Evolutionary conservation across 208 protist genomes (phyloP), one percentile per base, ranked within the genome.

Genomic region (Trypanosoma lewisi): DNA sequence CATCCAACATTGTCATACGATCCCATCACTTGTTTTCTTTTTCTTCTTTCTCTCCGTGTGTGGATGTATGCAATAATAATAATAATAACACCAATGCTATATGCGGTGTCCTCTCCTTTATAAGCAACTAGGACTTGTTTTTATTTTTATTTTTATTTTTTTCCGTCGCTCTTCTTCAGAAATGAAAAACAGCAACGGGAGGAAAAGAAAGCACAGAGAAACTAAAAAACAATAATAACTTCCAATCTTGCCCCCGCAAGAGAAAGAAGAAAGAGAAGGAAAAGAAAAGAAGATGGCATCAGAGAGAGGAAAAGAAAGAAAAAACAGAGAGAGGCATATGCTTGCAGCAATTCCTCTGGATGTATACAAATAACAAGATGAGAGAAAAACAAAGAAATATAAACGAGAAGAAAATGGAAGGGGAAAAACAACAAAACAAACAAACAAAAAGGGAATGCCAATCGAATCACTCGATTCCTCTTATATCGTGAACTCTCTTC

Each of bases 1-100:
- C 87, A 90, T 12, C 67, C 70, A 31, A 65, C n/a, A 1, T 57
- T 48, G 25, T 77, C 50, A 19, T 58, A 75, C 28, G 65, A 42
- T 44, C 44, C 65, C 72, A 73, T 67, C 8, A 45, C 9, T 63
- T 54, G 3, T 27, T 63, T 27, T 33, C 28, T 52, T 52, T 51
- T 63, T 53, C n/a, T 45, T 54, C 19, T 63, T 42, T 19, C 30
- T 44, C 41, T 39, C 31, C 41, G 14, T n/a, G 9, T 41, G 36
- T 56, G 14, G 14, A 7, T 41, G 14, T 14, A 41, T 41, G 14
- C 14, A 41, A 41, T 41, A 41, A 41, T 41, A 41, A 41, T 41
- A 41, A 14, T 41, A 41, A 7, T 41, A 41, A 41, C 14, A 41
- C n/a, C n/a, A n/a, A n/a, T n/a, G n/a, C n/a, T n/a, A n/a, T n/a